Evolutionary conservation across 352 stramenopile genomes (phyloP).

Genomic region (Pythium aristosporum): DNA sequence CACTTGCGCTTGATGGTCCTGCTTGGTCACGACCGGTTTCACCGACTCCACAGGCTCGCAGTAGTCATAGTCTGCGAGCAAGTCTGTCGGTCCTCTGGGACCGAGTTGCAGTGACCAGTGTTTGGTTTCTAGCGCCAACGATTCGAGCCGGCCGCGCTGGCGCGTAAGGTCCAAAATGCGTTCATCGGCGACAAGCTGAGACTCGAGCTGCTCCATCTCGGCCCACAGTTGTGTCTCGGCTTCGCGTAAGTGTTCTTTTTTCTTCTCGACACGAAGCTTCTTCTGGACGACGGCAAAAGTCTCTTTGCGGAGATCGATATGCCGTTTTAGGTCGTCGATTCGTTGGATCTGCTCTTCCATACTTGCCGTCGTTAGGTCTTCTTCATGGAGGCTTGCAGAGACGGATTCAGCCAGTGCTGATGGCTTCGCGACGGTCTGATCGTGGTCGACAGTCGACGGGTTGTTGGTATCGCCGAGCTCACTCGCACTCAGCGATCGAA

Average conservation of each 20-base stretch:
- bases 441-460: neutral
- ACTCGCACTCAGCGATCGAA: conserved; percentile 10
- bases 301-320: conserved; percentile 42
- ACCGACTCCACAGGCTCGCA: conserved; percentile 22
- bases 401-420: conserved; percentile 16
- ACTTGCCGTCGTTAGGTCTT: conserved; percentile 46
- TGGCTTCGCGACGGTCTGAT: neutral
- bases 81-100: conserved; percentile 12
- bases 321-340: conserved; percentile 43
- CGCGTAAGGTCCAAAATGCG: conserved; percentile 35
- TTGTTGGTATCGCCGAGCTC: neutral
- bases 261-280: conserved; percentile 50
- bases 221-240: conserved; percentile 47
- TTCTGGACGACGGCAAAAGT: conserved; percentile 45
- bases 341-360: conserved; percentile 60
- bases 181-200: conserved; percentile 38
- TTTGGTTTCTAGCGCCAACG: conserved; percentile 38
- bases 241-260: conserved; percentile 39
- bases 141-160: conserved; percentile 54
- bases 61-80: conserved; percentile 28
- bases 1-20: conserved; percentile 28
- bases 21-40: conserved; percentile 14
- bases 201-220: conserved; percentile 50
- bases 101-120: conserved; percentile 16
- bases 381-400: conserved; percentile 31